Base-by-base conservation (phyloP, 768 basidiomycete genomes). In the Amanita phalloides region DNA sequence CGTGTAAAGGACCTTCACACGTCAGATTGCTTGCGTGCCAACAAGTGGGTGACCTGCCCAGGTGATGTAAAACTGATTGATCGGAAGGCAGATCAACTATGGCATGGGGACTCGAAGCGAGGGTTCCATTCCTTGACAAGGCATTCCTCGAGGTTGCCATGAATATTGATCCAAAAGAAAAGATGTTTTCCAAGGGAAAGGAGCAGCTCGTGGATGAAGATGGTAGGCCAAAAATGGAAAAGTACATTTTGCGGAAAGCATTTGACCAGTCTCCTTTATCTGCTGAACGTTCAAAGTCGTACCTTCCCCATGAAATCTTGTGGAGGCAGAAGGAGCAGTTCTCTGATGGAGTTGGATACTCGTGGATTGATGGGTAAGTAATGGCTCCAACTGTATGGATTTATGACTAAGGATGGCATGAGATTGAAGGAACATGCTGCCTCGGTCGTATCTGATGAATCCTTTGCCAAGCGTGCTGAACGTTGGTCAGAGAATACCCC, bases 271-370 rank as follows among this genome's bases (percentile, higher is more conserved):
- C 85, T 3, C 84, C 86, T 1, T 39, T 17, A 26, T 10, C 39
- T 48, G 2, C 25, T 23, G 33, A 33, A 32, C 48, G 5, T 39
- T 17, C 5, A 4, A 25, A 91, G 86, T 85, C 91, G 1, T 99
- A 98, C 69, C 81, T 99, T 48, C 96, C 96, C 10, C 77, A 77
- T 52, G 90, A 88, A 13, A 97, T 99, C 61, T 75, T 99, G 38
- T 99, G 96, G 96, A 79, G 96, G 52, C 96, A 99, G 66, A 99
- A 99, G 66, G 96, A 99, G 69, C 94, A 98, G 61, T 99, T 99
- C 72, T 97, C 94, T 1, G 96, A 99, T 61, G 96, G 96, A 49
- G 93, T 96, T 50, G 94, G 95, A 30, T 97, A 96, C 69, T 94
- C 92, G 30, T 97, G 95, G 94, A 98, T 98, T 62, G 94, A 98